phyloP scores from a whole-genome alignment of 805 yeast species.

The Dipodascus albidus region DNA sequence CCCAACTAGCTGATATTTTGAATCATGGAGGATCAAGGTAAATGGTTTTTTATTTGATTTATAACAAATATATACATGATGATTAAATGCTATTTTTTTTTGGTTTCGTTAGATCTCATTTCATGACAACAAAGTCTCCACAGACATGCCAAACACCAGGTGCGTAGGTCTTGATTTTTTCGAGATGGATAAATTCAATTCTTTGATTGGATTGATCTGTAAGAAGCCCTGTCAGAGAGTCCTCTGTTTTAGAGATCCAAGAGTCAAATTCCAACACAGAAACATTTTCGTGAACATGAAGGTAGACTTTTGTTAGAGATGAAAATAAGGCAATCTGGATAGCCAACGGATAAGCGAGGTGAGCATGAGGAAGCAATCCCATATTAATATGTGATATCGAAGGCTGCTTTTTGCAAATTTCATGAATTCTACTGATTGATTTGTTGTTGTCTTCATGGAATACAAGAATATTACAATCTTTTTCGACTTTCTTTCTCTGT shows the following conservation, averaged over 20 bases:
- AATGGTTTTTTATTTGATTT: background rate
- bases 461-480: slow-evolving; percentile 31
- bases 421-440: slow-evolving; percentile 31
- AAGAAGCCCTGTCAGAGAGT: slow-evolving; percentile 2
- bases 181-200: slow-evolving; percentile 31
- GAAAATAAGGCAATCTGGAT: slow-evolving; percentile 10
- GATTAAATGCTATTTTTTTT: background rate
- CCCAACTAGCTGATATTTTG: background rate
- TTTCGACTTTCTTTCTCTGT: background rate
- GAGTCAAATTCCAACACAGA: slow-evolving; percentile 30
- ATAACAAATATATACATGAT: background rate
- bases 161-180: slow-evolving; percentile 72
- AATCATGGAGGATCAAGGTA: background rate
- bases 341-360: slow-evolving; percentile 47
- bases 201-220: background rate
- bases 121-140: slow-evolving; percentile 27
- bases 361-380: slow-evolving; percentile 68
- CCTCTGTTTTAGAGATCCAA: slow-evolving; percentile 21
- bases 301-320: slow-evolving; percentile 1
- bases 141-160: slow-evolving; percentile 80
- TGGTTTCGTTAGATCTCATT: background rate
- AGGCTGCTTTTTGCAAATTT: slow-evolving; percentile 11
- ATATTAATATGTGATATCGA: slow-evolving; percentile 53
- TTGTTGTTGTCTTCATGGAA: slow-evolving; percentile 54
- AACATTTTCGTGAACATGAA: slow-evolving; percentile 73